Evolutionary conservation across 306 rosid species (phyloP), one percentile per base, ranked within the genome.

Genomic region (Hylodesmum podocarpum): DNA sequence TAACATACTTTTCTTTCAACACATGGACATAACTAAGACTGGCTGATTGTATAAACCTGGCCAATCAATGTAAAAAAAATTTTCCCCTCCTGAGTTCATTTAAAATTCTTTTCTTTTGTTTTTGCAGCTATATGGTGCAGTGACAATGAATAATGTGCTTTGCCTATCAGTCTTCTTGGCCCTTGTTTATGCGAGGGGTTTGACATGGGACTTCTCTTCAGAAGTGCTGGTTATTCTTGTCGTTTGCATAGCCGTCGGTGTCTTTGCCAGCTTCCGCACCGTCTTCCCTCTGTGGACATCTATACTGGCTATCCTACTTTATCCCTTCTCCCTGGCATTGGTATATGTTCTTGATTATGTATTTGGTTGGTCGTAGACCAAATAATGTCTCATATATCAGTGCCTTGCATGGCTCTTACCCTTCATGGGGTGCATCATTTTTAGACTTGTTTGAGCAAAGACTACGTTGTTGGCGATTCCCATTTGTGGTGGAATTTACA

Each of bases 141-240:
- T 77, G 21, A 91, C 99, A 19, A 96, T 91, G 98, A 96, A 91
- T 57, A 96, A 96, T 50, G 89, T 92, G 31, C 94, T 96, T n/a
- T 96, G 94, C 83, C 88, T 92, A 28, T 89, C 98, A 0, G 99
- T 96, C 3, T 92, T 92, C 87, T 86, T 96, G 82, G 98, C 97
- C 44, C 87, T 92, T 6, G 98, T 96, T 13, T 96, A 96, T 49
- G 29, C 10, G 13, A 82, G 97, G 75, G 99, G 86, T 70, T 82
- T 92, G 86, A 83, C 92, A 55, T 96, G 99, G 99, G 86, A 96
- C 80, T 96, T 96, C 87, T 89, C 98, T 11, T 81, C 97, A 0
- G 98, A 91, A 86, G 98, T 96, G 58, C 51, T 96, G 71, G 94
- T 96, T 29, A 96, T 96, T 75, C 77, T 96, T 11, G 41, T 96